Evolutionary conservation across 1,284 basidiomycete species (phyloP).

Genomic region (Apiotrichum veenhuisii): DNA sequence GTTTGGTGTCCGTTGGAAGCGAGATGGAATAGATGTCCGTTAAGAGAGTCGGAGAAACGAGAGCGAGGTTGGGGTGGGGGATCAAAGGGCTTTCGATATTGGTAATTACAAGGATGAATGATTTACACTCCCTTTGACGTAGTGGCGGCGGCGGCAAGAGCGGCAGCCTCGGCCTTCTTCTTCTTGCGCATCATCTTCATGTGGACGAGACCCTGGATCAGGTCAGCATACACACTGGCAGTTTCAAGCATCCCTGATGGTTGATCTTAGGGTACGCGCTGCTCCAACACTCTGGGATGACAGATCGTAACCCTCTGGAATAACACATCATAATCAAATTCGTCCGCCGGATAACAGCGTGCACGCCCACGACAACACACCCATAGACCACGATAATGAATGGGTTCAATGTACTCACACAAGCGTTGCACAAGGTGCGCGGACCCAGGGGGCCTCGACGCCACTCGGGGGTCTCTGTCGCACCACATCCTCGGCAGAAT

Average conservation of each 20-base stretch:
- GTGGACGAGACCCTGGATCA: slow-evolving; percentile 41
- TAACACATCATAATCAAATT: too few species aligned
- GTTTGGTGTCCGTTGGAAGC: too few species aligned
- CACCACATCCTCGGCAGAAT: slow-evolving; percentile 45
- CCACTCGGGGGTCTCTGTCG: slow-evolving; percentile 51
- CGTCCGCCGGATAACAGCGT: too few species aligned
- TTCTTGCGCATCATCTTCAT: slow-evolving; percentile 46
- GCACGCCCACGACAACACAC: too few species aligned
- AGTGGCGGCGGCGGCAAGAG: not conserved
- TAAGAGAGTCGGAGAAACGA: too few species aligned
- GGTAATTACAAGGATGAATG: not conserved
- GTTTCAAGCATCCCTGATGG: too few species aligned
- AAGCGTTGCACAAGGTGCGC: slow-evolving; percentile 49
- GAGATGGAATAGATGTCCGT: too few species aligned
- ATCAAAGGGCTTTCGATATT: not conserved
- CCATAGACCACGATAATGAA: too few species aligned
- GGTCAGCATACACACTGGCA: not conserved
- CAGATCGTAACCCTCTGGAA: too few species aligned
- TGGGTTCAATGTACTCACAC: slow-evolving; percentile 40
- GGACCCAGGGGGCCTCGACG: slow-evolving; percentile 48
- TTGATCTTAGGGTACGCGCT: too few species aligned
- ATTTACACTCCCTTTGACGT: not conserved
- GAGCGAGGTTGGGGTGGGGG: too few species aligned
- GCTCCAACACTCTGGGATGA: too few species aligned
- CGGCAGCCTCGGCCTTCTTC: slow-evolving; percentile 36